phyloP scores from a whole-genome alignment of 164 flowering plant genomes.

The Chimonanthus salicifolius region DNA sequence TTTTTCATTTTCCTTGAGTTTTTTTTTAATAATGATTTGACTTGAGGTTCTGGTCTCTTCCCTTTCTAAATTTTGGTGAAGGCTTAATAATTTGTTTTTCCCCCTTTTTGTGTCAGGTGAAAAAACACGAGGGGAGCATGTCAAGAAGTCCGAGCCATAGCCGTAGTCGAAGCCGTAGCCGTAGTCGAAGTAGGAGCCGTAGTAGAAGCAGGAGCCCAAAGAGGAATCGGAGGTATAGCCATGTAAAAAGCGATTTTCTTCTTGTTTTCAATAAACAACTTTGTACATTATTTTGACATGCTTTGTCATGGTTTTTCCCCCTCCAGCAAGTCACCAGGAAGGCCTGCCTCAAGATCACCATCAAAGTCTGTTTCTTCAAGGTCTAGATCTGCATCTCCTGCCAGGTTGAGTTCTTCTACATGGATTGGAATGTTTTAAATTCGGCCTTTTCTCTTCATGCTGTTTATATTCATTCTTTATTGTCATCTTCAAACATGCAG shows the following conservation, averaged over 20 bases:
- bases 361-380: slow-evolving; percentile 34
- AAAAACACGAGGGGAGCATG: slow-evolving; percentile 49
- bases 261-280: background rate
- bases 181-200: slow-evolving; percentile 23
- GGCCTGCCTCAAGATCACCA: slow-evolving; percentile 51
- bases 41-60: background rate
- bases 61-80: too few relatives aligned
- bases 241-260: background rate
- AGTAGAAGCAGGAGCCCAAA: slow-evolving; percentile 30
- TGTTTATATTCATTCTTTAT: background rate
- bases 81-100: background rate
- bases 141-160: slow-evolving; percentile 51
- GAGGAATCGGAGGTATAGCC: slow-evolving; percentile 22
- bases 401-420: slow-evolving; percentile 33
- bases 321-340: slow-evolving; percentile 52
- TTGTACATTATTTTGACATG: background rate
- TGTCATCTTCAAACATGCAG: slow-evolving; percentile 22
- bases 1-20: too few relatives aligned
- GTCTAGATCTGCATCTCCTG: slow-evolving; percentile 58
- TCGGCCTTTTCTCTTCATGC: background rate
- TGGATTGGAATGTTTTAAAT: background rate
- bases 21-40: background rate
- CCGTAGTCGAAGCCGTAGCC: slow-evolving; percentile 28
- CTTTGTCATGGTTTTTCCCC: slow-evolving; percentile 1
- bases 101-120: slow-evolving; percentile 41